Conservation (phyloP, 1,284 basidiomycete genomes). For the Irpex sp. region DNA sequence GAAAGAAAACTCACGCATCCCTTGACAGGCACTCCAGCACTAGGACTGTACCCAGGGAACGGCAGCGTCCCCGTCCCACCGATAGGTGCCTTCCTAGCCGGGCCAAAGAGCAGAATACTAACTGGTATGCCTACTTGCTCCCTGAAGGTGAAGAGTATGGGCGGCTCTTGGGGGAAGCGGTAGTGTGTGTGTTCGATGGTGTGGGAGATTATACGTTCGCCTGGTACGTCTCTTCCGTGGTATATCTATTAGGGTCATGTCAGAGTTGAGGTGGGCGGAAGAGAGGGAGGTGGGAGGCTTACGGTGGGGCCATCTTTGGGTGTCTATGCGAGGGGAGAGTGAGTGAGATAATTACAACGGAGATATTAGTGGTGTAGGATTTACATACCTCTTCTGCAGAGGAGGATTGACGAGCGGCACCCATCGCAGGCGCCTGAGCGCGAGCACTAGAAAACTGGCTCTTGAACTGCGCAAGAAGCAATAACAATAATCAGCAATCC, state of each 20-base stretch:
- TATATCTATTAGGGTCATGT: neutral
- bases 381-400: no score
- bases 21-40: neutral
- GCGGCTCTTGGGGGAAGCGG: neutral
- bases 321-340: neutral
- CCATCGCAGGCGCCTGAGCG: no score
- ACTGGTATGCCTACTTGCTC: neutral
- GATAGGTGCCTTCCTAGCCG: neutral
- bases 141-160: neutral
- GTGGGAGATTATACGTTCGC: neutral
- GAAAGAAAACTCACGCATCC: neutral
- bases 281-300: neutral
- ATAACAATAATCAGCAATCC: no score
- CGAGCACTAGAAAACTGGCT: no score
- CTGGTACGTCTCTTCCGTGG: neutral
- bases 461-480: no score
- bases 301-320: neutral
- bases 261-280: neutral
- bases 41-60: neutral
- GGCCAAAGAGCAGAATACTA: neutral
- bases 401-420: no score
- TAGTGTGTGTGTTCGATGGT: neutral
- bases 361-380: no score
- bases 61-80: neutral
- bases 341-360: no score